A percentile compares a stretch with the other conserved stretches of the same genome.
phyloP scores from a whole-genome alignment of 2,329 filamentous ascomycete genomes.

The Taxawa tesnikishii region DNA sequence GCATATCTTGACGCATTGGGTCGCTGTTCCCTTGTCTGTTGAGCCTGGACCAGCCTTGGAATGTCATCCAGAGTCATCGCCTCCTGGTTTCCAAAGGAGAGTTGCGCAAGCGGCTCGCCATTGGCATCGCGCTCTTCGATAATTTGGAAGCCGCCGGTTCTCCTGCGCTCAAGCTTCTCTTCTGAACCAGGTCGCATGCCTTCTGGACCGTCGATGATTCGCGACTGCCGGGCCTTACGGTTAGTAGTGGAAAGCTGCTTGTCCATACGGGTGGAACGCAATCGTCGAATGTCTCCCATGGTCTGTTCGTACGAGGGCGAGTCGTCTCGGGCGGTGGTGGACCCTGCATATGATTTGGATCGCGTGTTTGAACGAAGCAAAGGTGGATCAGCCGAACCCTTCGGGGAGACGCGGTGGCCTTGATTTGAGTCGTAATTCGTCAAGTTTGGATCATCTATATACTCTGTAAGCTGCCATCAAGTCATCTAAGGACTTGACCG shows the following conservation, averaged over 20 bases:
- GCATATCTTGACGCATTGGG: slow-evolving; percentile 68
- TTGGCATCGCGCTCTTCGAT: slow-evolving; percentile 64
- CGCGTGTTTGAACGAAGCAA: slow-evolving; percentile 53
- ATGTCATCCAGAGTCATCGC: slow-evolving; percentile 93
- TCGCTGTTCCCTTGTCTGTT: slow-evolving; percentile 84
- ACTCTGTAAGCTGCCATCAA: no score
- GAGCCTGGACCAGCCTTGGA: slow-evolving; percentile 85
- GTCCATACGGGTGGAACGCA: slow-evolving; percentile 87
- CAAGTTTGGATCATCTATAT: slow-evolving; percentile 54
- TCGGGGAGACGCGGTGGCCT: slow-evolving; percentile 43
- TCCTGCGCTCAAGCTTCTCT: slow-evolving; percentile 35
- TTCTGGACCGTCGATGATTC: slow-evolving; percentile 82
- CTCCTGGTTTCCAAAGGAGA: slow-evolving; percentile 83
- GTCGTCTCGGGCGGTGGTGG: slow-evolving; percentile 36
- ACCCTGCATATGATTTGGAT: slow-evolving; percentile 62
- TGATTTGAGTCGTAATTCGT: slow-evolving; percentile 55
- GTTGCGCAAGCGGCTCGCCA: slow-evolving; percentile 55
- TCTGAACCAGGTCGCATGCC: slow-evolving; percentile 61
- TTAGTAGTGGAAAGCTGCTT: slow-evolving; percentile 89
- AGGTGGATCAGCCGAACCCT: slow-evolving; percentile 31
- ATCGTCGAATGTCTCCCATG: slow-evolving; percentile 81
- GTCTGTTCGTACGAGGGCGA: slow-evolving; percentile 85
- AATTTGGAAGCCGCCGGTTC: slow-evolving; percentile 54
- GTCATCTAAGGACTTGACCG: no score
- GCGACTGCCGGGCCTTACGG: slow-evolving; percentile 77